Base-by-base conservation (phyloP, 2,329 filamentous ascomycete genomes). In the Chaetomium strumarium region DNA sequence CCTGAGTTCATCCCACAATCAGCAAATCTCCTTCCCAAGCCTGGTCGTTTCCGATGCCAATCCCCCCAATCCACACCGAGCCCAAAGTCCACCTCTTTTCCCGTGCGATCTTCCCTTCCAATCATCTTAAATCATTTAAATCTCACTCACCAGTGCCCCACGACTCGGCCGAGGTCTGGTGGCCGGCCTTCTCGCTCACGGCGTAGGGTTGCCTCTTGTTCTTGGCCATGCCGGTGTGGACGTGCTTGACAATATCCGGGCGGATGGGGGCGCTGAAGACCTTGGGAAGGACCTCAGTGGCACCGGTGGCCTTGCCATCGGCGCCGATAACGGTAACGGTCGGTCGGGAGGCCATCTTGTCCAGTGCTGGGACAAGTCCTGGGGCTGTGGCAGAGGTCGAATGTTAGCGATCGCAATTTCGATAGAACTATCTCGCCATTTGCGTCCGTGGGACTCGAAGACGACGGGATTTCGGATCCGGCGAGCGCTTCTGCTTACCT, bases 161-260 rank as follows among this genome's bases (percentile, higher is more conserved):
- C 66, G 95, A 99, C 84, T 99, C 93, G 73, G 93, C 93, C 78
- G 90, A 96, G 74, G 93, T 99, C 83, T 99, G 93, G 81, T 99
- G 93, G 81, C 93, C 93, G 73, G 93, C 93, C 88, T 99, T 99
- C 88, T 97, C 92, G 86, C 90, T 96, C 83, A 99, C 93, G 71
- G 93, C 85, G 77, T 99, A 99, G 67, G 93, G 91, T 80, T 99
- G 93, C 75, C 93, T 88, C 86, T 95, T 96, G 86, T 99, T 99
- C 90, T 99, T 99, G 75, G 92, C 92, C 83, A 99, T 95, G 71
- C 93, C 93, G 70, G 90, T 95, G 86, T 99, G 93, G 70, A 97
- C 87, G 76, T 91, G 87, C 84, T 97, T 92, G 73, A 99, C 93
- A 74, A 99, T 96, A 79, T 99, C 93, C 70, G 91, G 88, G 75